Evolutionary conservation across 352 stramenopile species (phyloP).

Genomic region (Phytophthora litchii): DNA sequence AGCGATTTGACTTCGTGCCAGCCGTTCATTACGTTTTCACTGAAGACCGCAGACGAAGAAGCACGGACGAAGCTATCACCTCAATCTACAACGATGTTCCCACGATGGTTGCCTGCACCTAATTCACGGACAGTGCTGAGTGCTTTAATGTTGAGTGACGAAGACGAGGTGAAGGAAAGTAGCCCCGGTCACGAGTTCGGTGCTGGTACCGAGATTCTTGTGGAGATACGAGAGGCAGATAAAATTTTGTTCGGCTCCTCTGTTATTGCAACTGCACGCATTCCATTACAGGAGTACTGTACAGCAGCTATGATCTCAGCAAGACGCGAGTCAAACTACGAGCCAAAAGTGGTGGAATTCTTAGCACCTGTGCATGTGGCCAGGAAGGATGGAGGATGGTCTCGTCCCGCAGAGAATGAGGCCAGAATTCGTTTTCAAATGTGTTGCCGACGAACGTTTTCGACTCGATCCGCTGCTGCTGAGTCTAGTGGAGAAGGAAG

Average conservation of each 20-base stretch:
- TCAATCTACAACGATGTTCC: constrained; percentile 60
- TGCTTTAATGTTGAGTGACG: constrained; percentile 37
- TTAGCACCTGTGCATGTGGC: constrained; percentile 48
- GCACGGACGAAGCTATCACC: constrained; percentile 46
- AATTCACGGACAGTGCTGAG: constrained; percentile 44
- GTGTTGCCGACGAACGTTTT: constrained; percentile 44
- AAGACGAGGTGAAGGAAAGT: constrained; percentile 7
- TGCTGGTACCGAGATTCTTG: constrained; percentile 34
- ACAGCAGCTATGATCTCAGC: constrained; percentile 39
- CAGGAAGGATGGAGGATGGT: constrained; percentile 26
- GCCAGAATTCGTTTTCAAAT: constrained; percentile 55
- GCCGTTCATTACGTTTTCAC: constrained; percentile 53
- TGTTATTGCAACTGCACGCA: constrained; percentile 48
- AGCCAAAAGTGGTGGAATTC: constrained; percentile 52
- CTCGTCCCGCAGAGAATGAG: constrained; percentile 26
- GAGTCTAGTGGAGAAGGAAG: constrained; percentile 22
- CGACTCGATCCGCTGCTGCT: constrained; percentile 14
- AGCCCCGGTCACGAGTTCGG: constrained; percentile 21
- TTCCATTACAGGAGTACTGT: constrained; percentile 62
- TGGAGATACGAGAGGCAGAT: constrained; percentile 79
- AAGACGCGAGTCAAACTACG: constrained; percentile 12
- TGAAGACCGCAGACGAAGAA: constrained; percentile 40
- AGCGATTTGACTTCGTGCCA: constrained; percentile 51
- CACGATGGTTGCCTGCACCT: constrained; percentile 57
- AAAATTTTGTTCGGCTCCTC: constrained; percentile 77